phyloP scores from a whole-genome alignment of 352 stramenopile genomes.

The Phytopythium oedochilum region DNA sequence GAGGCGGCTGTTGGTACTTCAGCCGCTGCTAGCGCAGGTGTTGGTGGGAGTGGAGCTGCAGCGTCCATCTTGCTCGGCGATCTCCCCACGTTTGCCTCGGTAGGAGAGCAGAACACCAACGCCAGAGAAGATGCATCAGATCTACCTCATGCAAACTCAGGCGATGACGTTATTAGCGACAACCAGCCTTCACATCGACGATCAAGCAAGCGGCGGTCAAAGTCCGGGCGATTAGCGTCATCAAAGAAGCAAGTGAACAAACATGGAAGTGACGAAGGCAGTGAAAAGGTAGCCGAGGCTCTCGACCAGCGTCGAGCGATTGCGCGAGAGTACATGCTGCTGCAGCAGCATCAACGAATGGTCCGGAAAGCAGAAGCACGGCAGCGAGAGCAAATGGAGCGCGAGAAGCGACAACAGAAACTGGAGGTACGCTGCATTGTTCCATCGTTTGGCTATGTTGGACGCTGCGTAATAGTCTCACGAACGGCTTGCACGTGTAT shows the following conservation, averaged over 20 bases:
- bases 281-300: conserved; percentile 13
- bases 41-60: background rate
- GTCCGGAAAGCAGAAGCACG: conserved; percentile 27
- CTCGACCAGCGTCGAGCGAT: conserved; percentile 41
- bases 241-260: background rate
- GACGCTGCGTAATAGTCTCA: no score
- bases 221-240: background rate
- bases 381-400: conserved; percentile 29
- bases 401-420: conserved; percentile 36
- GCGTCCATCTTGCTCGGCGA: background rate
- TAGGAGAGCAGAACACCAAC: background rate
- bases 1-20: background rate
- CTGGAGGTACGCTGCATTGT: conserved; percentile 47
- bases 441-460: no score
- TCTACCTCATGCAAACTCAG: no score
- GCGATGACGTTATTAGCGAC: background rate
- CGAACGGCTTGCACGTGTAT: background rate
- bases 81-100: background rate
- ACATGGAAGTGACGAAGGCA: background rate
- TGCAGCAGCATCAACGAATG: conserved; percentile 48
- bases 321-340: conserved; percentile 60
- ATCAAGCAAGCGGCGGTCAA: background rate
- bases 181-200: background rate
- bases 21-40: background rate
- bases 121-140: background rate